A percentile compares a stretch with the other conserved stretches of the same genome.
These are phyloP conservation scores for Lagenidium sp. DNA, from an alignment of 352 stramenopile species.

Conservation along the genomic window DNA sequence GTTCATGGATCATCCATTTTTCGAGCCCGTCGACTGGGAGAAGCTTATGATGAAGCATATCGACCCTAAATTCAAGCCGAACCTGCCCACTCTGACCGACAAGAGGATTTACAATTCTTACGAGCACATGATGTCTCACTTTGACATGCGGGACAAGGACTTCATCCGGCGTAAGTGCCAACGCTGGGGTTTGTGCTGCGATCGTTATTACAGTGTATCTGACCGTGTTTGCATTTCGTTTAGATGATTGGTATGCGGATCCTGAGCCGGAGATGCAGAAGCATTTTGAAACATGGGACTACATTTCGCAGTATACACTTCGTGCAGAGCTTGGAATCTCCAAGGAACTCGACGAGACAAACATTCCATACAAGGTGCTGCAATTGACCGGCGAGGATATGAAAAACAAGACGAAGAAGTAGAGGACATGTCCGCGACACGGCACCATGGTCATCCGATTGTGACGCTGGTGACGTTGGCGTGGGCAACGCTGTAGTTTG, in stretches of 20 bases:
- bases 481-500: no score
- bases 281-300: slow-evolving; percentile 84
- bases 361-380: slow-evolving; percentile 81
- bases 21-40: slow-evolving; percentile 80
- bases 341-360: slow-evolving; percentile 77
- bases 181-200: not conserved
- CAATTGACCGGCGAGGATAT: slow-evolving; percentile 68
- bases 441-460: no score
- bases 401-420: slow-evolving; percentile 30
- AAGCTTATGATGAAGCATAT: slow-evolving; percentile 86
- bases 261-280: slow-evolving; percentile 70
- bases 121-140: slow-evolving; percentile 85
- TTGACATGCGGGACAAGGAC: slow-evolving; percentile 77
- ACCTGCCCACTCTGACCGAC: slow-evolving; percentile 47
- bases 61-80: slow-evolving; percentile 71
- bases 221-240: not conserved
- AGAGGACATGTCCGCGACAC: no score
- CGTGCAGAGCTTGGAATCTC: slow-evolving; percentile 72
- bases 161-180: slow-evolving; percentile 74
- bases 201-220: slow-evolving; percentile 2
- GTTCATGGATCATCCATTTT: slow-evolving; percentile 88
- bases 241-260: slow-evolving; percentile 77
- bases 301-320: slow-evolving; percentile 78
- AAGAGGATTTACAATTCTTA: slow-evolving; percentile 84
- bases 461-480: no score